These are phyloP conservation scores for Trichoderma hamatum DNA, from an alignment of 2,329 filamentous ascomycete species.

Conservation along the genomic window DNA sequence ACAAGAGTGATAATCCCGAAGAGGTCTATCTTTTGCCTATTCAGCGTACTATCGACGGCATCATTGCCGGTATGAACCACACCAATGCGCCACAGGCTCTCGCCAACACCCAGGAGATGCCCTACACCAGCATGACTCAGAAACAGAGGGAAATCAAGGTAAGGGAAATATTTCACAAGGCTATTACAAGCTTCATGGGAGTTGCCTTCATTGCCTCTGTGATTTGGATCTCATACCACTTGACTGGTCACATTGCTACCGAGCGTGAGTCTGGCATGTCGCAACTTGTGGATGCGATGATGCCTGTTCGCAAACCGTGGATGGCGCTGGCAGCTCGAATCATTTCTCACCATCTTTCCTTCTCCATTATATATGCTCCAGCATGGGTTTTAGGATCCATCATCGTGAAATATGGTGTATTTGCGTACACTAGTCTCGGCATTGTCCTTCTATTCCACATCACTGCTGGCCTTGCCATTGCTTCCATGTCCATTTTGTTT, in stretches of 20 bases:
- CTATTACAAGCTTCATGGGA: constrained; percentile 74
- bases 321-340: constrained; percentile 77
- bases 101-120: constrained; percentile 61
- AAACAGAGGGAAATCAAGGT: constrained; percentile 68
- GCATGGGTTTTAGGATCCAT: constrained; percentile 79
- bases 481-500: constrained; percentile 79
- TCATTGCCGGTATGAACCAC: constrained; percentile 63
- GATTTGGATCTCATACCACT: constrained; percentile 81
- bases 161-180: constrained; percentile 67
- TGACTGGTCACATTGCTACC: constrained; percentile 81
- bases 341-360: constrained; percentile 76
- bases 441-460: constrained; percentile 77
- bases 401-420: constrained; percentile 66
- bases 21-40: constrained; percentile 79
- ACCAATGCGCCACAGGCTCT: constrained; percentile 43
- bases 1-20: constrained; percentile 69
- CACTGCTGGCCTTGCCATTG: constrained; percentile 73
- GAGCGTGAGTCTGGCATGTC: constrained; percentile 88
- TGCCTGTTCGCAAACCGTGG: constrained; percentile 75
- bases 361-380: constrained; percentile 77
- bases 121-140: constrained; percentile 73
- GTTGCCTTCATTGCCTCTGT: constrained; percentile 79
- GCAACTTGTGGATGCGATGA: constrained; percentile 88
- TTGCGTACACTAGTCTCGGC: constrained; percentile 61
- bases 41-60: constrained; percentile 74